Evolutionary conservation across 1,284 basidiomycete species (phyloP).

Genomic region (Pterulicium gracile): DNA sequence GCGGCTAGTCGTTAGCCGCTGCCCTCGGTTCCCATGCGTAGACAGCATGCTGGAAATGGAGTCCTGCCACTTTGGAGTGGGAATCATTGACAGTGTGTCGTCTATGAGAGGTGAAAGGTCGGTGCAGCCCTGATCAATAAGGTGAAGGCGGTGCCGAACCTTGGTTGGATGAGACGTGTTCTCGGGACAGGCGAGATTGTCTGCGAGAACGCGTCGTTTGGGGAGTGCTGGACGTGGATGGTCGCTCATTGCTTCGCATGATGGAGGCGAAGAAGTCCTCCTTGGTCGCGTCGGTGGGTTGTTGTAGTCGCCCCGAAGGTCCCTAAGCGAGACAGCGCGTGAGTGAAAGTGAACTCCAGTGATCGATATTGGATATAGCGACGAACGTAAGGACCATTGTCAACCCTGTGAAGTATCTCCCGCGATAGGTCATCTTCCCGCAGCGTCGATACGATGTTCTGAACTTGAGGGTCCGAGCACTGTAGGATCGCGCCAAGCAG

Average conservation of each 20-base stretch:
- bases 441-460: conserved; percentile 57
- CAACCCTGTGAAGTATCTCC: conserved; percentile 62
- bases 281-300: conserved; percentile 40
- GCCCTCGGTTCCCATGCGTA: not conserved
- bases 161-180: conserved; percentile 61
- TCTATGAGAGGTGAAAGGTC: conserved; percentile 25
- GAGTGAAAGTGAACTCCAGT: too few species aligned
- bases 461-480: conserved; percentile 61
- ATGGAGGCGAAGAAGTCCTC: conserved; percentile 67
- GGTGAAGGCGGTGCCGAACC: conserved; percentile 24
- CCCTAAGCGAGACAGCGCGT: conserved; percentile 39
- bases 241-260: conserved; percentile 42
- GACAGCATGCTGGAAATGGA: not conserved
- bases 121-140: conserved; percentile 1
- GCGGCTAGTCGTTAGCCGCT: conserved; percentile 30
- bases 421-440: conserved; percentile 59
- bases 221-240: conserved; percentile 19
- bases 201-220: conserved; percentile 51
- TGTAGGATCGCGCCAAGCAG: conserved; percentile 69
- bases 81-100: conserved; percentile 45
- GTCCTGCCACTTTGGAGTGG: conserved; percentile 26
- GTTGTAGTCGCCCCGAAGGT: conserved; percentile 44
- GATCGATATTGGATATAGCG: conserved; percentile 8
- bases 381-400: conserved; percentile 65
- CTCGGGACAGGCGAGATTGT: conserved; percentile 64